Base-by-base conservation (phyloP, 2,329 filamentous ascomycete genomes). In the Mollisia scopiformis region DNA sequence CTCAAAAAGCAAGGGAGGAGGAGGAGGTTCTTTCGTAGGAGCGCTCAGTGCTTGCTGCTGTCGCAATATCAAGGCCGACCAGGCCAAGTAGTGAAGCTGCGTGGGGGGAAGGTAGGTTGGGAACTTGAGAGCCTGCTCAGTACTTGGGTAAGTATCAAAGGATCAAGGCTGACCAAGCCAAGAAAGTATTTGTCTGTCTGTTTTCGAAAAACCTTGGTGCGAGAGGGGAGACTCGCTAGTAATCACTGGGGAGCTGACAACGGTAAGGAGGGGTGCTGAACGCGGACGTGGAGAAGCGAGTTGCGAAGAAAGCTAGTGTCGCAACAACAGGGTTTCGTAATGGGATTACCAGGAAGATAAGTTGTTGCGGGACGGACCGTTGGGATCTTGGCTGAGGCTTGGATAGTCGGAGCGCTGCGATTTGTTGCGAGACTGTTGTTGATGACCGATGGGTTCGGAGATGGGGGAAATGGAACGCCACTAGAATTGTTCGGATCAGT, bases 111-210 rank as follows among this genome's bases (percentile, higher is more conserved):
- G 39, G 21, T 16, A 11, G 5, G 43, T 27, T 47, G 43, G 14
- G 10, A 14, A n/a, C 10, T 6, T 3, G 5, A 14, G 43, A 28
- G 21, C 16, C 21, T 27, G 43, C 43, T 47, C 43, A 47, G 43
- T 47, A 47, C 43, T 25, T 27, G 4, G 21, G 43, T 47, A 16
- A 47, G 43, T 47, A 47, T 27, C 3, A 47, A 47, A 13, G 23
- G 43, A 14, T 47, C 43, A 47, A 47, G 43, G 43, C 43, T 47
- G 43, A 47, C 43, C 43, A 47, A 47, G 43, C 43, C 43, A 28
- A 14, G n/a, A n/a, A 27, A 28, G 43, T 27, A 28, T 27, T 2
- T 28, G 6, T 21, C 1, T 47, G 43, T 25, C 2, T 47, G 25
- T 10, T 27, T 47, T 27, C 6, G 43, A 7, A 47, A 13, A 28